Base-by-base conservation (phyloP, 805 yeast species). In the Cyberlindnera misumaiensis region DNA sequence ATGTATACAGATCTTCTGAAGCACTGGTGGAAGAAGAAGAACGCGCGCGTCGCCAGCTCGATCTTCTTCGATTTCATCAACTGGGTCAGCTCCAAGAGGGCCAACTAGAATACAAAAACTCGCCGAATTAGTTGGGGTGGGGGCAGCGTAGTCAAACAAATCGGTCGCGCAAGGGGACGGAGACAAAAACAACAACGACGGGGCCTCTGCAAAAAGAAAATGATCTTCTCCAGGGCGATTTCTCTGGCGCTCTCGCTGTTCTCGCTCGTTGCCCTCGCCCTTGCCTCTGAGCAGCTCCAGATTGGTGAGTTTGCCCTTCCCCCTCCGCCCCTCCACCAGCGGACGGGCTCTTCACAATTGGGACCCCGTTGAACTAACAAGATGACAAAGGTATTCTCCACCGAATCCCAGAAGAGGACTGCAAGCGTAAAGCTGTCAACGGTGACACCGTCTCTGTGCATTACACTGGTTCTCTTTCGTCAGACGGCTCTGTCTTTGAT, bases 401-500 rank as follows among this genome's bases (percentile, higher is more conserved):
- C 36, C 67, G 68, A 44, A 65, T 75, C 16, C 68, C 77, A 3
- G 67, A 55, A 11, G 67, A 57, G 11, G 68, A 72, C 34, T 87
- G 96, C 62, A 51, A 57, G 14, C 62, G 72, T 36, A 73, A 68
- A 53, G 72, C 95, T 16, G 53, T 66, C 40, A 59, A 64, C 22
- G 95, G 95, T 11, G 95, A 88, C 57, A 45, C 48, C 3, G 75
- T 88, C 20, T 60, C 72, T 14, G 90, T 88, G 32, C 95, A 89
- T 60, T 88, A 88, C 65, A 73, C 76, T 22, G 97, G 96, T 10
- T 63, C 58, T 27, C 67, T 88, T 35, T 66, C 65, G 41, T 56
- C 55, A 11, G 79, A 78, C 53, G 93, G 88, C 4, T 65, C 75
- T 5, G 77, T 70, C 5, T 89, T 88, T 55, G 97, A 88, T 60